A percentile compares a stretch with the other conserved stretches of the same genome.
Conservation (phyloP, 768 basidiomycete genomes). For the Cyclocybe cylindracea region DNA sequence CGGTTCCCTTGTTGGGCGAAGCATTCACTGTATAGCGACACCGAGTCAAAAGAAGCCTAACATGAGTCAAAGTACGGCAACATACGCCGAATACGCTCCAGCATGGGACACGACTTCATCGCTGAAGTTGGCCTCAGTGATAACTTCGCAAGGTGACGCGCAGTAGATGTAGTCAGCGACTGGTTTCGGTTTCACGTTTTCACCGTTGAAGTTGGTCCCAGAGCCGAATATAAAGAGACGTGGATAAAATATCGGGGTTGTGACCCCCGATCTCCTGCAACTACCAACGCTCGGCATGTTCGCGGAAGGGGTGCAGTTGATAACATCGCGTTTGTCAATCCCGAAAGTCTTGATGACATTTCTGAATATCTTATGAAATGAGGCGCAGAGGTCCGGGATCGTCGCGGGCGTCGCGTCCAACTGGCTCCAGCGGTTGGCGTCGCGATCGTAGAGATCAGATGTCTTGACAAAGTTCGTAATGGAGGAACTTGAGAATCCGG, state of each 20-base stretch:
- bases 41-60: neutral
- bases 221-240: slow-evolving; percentile 5
- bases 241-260: neutral
- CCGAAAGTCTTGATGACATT: neutral
- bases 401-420: neutral
- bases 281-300: neutral
- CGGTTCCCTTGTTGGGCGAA: slow-evolving; percentile 22
- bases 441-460: neutral
- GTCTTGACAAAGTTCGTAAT: neutral
- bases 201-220: neutral
- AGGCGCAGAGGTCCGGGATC: neutral
- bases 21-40: slow-evolving; percentile 6
- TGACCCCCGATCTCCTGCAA: neutral
- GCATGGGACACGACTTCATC: slow-evolving; percentile 5
- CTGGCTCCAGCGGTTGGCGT: neutral
- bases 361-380: neutral
- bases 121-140: neutral
- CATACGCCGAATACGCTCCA: slow-evolving; percentile 13
- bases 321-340: neutral
- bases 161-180: neutral
- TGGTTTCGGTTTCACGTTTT: no score
- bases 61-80: neutral
- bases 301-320: neutral
- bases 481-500: neutral
- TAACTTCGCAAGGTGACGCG: slow-evolving; percentile 2